Evolutionary conservation across 768 basidiomycete species (phyloP), one percentile per base, ranked within the genome.

Genomic region (Cystofilobasidium capitatum): DNA sequence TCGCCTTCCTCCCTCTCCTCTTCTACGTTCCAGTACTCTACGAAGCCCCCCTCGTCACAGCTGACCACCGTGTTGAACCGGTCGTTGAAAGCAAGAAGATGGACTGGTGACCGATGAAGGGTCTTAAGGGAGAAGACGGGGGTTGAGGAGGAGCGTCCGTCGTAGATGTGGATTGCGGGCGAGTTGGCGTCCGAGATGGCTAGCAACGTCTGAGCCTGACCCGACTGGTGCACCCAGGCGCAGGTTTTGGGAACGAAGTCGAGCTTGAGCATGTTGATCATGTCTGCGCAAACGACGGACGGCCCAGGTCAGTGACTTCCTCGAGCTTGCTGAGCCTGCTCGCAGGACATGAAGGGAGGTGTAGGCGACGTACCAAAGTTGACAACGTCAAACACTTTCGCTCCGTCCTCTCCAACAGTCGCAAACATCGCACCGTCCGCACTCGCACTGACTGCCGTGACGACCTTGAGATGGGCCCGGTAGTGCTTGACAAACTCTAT

Each of bases 401-500:
- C 20, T 70, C 74, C 24, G 47, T 94, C 92, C 71, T 91, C 92
- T 1, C 91, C 87, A 2, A 97, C 82, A 33, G 87, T 94, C 1
- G 94, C 94, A 76, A 91, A 91, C 44, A 92, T 79, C 74, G 89
- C 87, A 0, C 96, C 96, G 75, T 99, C 93, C 51, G 86, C 86
- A 73, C 91, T 93, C 31, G 87, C 88, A 29, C 88, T 88, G 5
- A 97, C 86, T 10, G 83, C 85, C 4, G 85, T 80, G 31, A 98
- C 83, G 12, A 89, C 84, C 31, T 83, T 82, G 26, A 93, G 81
- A 73, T 96, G 93, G 1, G 96, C 91, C 55, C 96, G 86, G 76
- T 94, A 99, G 71, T 93, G 90, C 78, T 99, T 99, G 68, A 98
- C 94, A 73, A 97, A 98, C 79, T 98, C 96, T 73, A 99, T 91